A percentile compares a stretch with the other conserved stretches of the same genome.
phyloP scores from a whole-genome alignment of 2,329 filamentous ascomycete genomes.

The Verruconis gallopava region DNA sequence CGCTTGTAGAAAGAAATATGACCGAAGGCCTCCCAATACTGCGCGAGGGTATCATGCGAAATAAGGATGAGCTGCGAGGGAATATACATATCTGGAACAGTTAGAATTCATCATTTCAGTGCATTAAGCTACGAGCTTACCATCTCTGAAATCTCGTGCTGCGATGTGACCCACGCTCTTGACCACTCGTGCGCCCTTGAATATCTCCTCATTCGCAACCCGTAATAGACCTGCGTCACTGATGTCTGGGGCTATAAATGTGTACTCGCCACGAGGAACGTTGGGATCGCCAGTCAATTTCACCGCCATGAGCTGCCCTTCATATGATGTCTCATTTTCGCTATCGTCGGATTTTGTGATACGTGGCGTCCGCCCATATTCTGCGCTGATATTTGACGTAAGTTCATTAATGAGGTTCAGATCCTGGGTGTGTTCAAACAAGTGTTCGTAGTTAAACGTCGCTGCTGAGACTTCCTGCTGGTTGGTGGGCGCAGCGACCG shows the following conservation, averaged over 20 bases:
- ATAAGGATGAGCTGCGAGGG: slow-evolving; percentile 65
- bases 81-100: slow-evolving; percentile 54
- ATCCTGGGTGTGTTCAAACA: not conserved
- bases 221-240: slow-evolving; percentile 51
- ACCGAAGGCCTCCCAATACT: slow-evolving; percentile 58
- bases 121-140: too few species aligned
- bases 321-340: not conserved
- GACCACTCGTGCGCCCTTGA: slow-evolving; percentile 63
- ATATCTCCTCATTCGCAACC: slow-evolving; percentile 51
- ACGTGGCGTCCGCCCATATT: not conserved
- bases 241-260: slow-evolving; percentile 70
- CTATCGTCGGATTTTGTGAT: not conserved
- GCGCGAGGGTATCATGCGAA: slow-evolving; percentile 62
- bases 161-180: slow-evolving; percentile 68
- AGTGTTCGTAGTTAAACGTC: not conserved
- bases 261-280: slow-evolving; percentile 73
- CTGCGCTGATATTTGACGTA: not conserved
- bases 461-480: not conserved
- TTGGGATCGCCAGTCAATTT: slow-evolving; percentile 76
- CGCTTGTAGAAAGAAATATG: slow-evolving; percentile 37
- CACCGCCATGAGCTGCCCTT: slow-evolving; percentile 4
- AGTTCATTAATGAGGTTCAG: not conserved
- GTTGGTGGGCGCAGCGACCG: not conserved
- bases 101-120: slow-evolving; percentile 1
- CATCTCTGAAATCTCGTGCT: slow-evolving; percentile 52